These are phyloP conservation scores for Vaccinium corymbosum DNA, from an alignment of 148 eudicot species.

Conservation along the genomic window DNA sequence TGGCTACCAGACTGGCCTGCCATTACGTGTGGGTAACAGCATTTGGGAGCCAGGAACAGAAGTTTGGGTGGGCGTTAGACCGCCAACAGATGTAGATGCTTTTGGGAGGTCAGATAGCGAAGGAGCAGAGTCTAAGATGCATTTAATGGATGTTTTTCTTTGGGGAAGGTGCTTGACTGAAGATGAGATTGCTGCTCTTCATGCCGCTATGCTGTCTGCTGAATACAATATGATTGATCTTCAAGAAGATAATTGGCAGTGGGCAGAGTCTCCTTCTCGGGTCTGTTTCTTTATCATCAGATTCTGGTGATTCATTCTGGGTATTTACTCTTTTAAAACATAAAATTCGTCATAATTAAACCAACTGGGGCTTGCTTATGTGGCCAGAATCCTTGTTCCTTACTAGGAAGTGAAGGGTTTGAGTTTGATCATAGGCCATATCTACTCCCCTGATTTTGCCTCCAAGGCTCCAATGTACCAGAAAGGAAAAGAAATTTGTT, in stretches of 20 bases:
- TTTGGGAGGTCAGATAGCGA: conserved; percentile 99
- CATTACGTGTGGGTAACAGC: conserved; percentile 55
- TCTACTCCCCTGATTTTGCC: background rate
- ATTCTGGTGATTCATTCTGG: background rate
- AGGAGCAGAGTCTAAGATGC: conserved; percentile 94
- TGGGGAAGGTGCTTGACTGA: conserved; percentile 99
- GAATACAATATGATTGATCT: conserved; percentile 68
- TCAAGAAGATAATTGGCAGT: conserved; percentile 86
- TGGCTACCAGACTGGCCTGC: conserved; percentile 75
- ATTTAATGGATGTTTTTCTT: conserved; percentile 92
- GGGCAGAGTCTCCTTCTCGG: conserved; percentile 92
- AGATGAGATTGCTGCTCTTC: conserved; percentile 82
- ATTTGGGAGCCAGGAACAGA: conserved; percentile 97
- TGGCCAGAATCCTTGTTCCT: background rate
- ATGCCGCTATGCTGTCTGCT: conserved; percentile 66
- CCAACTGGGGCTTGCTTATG: background rate
- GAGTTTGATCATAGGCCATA: background rate
- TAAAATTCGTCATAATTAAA: background rate
- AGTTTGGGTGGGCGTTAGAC: conserved; percentile 90
- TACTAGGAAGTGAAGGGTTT: background rate
- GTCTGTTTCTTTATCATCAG: conserved; percentile 37
- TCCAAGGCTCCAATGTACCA: background rate
- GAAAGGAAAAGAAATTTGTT: background rate
- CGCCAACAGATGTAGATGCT: conserved; percentile 81
- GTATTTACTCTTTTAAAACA: background rate